Percentiles rank a stretch among this genome's conserved stretches.
phyloP scores from a whole-genome alignment of 805 yeast genomes.

The Kluyveromyces starmeri region DNA sequence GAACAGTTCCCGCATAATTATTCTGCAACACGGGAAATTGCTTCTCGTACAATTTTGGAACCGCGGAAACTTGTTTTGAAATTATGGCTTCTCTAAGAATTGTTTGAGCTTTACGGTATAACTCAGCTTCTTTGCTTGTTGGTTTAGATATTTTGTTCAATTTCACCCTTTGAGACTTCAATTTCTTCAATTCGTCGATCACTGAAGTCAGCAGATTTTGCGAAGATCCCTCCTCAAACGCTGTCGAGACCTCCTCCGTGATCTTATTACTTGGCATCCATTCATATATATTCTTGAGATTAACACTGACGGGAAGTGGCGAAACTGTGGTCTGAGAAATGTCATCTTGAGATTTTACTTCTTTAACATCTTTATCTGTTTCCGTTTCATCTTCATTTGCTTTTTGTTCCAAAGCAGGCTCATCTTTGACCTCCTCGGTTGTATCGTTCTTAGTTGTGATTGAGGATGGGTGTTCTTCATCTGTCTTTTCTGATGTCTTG shows the following conservation, averaged over 20 bases:
- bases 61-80: slow-evolving; percentile 28
- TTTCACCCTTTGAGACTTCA: slow-evolving; percentile 39
- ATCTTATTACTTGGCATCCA: slow-evolving; percentile 44
- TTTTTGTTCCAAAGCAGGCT: background rate
- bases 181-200: slow-evolving; percentile 39
- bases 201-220: slow-evolving; percentile 36
- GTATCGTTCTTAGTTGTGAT: too few relatives aligned
- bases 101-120: slow-evolving; percentile 37
- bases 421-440: too few relatives aligned
- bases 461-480: too few relatives aligned
- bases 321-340: slow-evolving; percentile 2
- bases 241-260: slow-evolving; percentile 45
- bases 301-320: slow-evolving; percentile 14
- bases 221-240: slow-evolving; percentile 35
- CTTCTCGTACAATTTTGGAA: slow-evolving; percentile 26
- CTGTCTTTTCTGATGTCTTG: background rate
- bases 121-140: slow-evolving; percentile 32
- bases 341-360: slow-evolving; percentile 5
- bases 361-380: slow-evolving; percentile 4
- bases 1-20: slow-evolving; percentile 72
- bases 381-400: too few relatives aligned
- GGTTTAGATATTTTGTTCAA: slow-evolving; percentile 31
- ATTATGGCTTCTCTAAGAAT: slow-evolving; percentile 37
- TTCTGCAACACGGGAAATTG: slow-evolving; percentile 61
- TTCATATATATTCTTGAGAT: slow-evolving; percentile 35